phyloP scores from a whole-genome alignment of 2,329 filamentous ascomycete species.

The Aspergillus arachidicola region DNA sequence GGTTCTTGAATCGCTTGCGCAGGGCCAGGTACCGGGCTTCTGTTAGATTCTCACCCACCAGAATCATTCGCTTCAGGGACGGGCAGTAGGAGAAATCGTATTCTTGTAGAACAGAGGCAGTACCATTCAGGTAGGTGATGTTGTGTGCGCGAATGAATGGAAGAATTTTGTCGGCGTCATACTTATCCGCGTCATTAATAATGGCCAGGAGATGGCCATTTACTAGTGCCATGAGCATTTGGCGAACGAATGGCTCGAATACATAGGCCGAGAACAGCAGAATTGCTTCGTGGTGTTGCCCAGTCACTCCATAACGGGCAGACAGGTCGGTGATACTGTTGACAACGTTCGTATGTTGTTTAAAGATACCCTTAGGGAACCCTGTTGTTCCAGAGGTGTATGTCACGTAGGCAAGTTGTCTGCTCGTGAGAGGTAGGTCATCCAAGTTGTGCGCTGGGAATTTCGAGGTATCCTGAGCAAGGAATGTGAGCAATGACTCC shows the following conservation, averaged over 20 bases:
- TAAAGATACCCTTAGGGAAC: background rate
- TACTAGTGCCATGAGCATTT: background rate
- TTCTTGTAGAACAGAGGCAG: background rate
- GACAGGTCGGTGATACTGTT: background rate
- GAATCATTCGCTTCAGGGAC: background rate
- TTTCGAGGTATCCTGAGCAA: background rate
- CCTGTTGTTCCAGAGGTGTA: background rate
- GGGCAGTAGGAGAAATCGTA: background rate
- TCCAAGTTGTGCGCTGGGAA: background rate
- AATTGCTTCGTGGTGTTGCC: background rate
- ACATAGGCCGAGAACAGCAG: background rate
- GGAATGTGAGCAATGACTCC: background rate
- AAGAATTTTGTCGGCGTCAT: background rate
- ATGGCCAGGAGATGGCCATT: background rate
- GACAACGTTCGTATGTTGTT: background rate
- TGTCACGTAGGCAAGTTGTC: background rate
- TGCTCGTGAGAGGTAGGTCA: background rate
- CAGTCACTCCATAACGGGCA: background rate
- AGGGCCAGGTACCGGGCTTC: background rate
- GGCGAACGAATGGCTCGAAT: background rate
- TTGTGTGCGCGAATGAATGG: background rate
- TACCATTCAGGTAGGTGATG: background rate
- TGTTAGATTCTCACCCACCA: background rate
- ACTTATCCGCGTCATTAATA: background rate
- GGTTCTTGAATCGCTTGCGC: background rate